Base-by-base conservation (phyloP, 768 basidiomycete species). In the Cyclocybe cylindracea region DNA sequence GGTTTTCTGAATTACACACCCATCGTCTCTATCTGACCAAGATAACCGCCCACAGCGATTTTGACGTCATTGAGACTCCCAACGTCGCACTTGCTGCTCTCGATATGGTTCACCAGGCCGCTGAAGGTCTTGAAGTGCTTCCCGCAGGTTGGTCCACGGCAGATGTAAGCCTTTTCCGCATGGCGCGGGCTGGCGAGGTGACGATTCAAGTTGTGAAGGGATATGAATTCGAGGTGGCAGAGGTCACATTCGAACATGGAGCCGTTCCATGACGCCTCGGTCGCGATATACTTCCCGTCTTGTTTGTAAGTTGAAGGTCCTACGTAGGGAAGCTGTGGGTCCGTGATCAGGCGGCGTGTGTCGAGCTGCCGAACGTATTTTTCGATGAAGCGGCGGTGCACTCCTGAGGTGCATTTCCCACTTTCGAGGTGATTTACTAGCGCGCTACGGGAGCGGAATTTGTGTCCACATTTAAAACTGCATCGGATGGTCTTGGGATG, bases 131-230 rank as follows among this genome's bases (percentile, higher is more conserved):
- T 54, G 60, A 84, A 87, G 32, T 65, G 61, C 18, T 44, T 32
- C 2, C 49, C 59, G 58, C 87, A 89, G 8, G 64, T 66, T 6
- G 48, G 54, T 38, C 74, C 62, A 3, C 83, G 84, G 67, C 87
- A 89, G 2, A 75, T 57, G 58, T 84, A 87, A 2, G 77, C 70
- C 61, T 70, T 74, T 1, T 76, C 72, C 55, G 76, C 65, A 60
- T 88, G 87, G 2, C 60, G 69, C 2, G 87, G 83, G 65, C 87
- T 87, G 43, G 74, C 72, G 40, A 89, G 72, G 59, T 89, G 89
- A 54, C 77, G 71, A 58, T 89, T 86, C 46, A 89, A 73, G 6
- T 65, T 68, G 0, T 13, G 9, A 9, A 87, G 74, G 0, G 69
- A 59, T 44, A 57, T 24, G 58, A 76, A 84, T 10, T 44, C 56